Evolutionary conservation across 2,329 filamentous ascomycete species (phyloP), one percentile per base, ranked within the genome.

Genomic region (Ophiostoma sp.): DNA sequence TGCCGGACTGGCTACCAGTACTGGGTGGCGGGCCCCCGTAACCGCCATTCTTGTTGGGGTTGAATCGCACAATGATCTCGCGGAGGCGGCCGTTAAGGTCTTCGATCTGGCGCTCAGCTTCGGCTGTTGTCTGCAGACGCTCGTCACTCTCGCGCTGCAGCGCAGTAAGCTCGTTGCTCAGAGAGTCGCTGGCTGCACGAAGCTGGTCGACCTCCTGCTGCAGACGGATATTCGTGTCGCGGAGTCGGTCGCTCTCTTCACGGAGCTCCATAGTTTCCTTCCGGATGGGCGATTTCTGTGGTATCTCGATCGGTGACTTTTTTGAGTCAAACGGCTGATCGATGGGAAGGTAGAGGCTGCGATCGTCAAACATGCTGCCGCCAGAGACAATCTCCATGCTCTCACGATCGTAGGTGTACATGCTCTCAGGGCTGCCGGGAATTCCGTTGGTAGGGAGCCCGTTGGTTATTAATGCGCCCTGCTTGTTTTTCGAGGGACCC

Each of bases 341-440:
- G 5, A 89, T 84, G 11, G 88, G 84, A 66, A 85, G 82, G 75
- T 93, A 95, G 7, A 92, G 80, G 74, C 87, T 91, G 69, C 87
- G 83, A 72, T 95, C 91, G 74, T 96, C 91, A 73, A 96, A 93
- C 64, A 89, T 84, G 63, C n/a, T 64, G 16, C 86, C 84, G 52
- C 80, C 80, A 1, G 81, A 75, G 18, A 47, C 55, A 45, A 81
- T 80, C 45, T 86, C 85, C 71, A 86, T 75, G 73, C 86, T 87
- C 70, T 85, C 84, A 66, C 85, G 82, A 65, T 84, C 84, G 73
- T 87, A 89, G 1, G 87, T 88, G 74, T 91, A 89, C 71, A 92
- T 85, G 79, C 89, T 93, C 75, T 92, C 90, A 7, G 90, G 89
- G 73, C 89, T 93, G 67, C 89, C 87, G 5, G 89, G 90, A 71